phyloP scores from a whole-genome alignment of 192 early-diverging fungal species.

The Backusella psychrophila region DNA sequence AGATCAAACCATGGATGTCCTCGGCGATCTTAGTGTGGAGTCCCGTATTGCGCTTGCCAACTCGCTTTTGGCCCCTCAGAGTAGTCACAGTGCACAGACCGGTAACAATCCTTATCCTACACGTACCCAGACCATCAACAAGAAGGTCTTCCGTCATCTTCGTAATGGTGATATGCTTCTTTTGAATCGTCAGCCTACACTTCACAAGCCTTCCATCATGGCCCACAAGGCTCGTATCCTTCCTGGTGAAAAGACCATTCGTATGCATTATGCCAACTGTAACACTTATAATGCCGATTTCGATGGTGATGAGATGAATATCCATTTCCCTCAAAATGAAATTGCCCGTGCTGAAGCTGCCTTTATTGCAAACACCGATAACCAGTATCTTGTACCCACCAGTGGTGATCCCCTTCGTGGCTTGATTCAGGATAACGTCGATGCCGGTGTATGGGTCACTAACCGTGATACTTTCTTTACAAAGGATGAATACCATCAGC shows the following conservation, averaged over 20 bases:
- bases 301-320: conserved; percentile 99
- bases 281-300: conserved; percentile 98
- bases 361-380: conserved; percentile 92
- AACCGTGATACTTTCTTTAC: conserved; percentile 85
- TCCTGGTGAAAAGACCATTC: conserved; percentile 96
- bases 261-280: conserved; percentile 97
- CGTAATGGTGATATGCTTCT: conserved; percentile 97
- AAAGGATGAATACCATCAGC: conserved; percentile 89
- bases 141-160: conserved; percentile 96
- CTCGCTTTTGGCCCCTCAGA: conserved; percentile 79
- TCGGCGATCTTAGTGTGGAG: conserved; percentile 78
- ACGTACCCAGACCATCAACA: conserved; percentile 75
- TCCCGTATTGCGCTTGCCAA: conserved; percentile 95
- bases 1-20: conserved; percentile 84
- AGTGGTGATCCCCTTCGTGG: conserved; percentile 96
- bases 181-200: conserved; percentile 98
- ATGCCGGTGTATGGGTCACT: conserved; percentile 94
- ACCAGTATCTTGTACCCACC: conserved; percentile 97
- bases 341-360: conserved; percentile 94
- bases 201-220: conserved; percentile 99
- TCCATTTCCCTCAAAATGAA: conserved; percentile 99
- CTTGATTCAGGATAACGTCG: conserved; percentile 98
- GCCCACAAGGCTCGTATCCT: conserved; percentile 94
- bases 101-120: conserved; percentile 52
- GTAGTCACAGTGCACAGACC: conserved; percentile 42